phyloP scores from a whole-genome alignment of 192 early-diverging fungal species.

The Dissophora globulifera region DNA sequence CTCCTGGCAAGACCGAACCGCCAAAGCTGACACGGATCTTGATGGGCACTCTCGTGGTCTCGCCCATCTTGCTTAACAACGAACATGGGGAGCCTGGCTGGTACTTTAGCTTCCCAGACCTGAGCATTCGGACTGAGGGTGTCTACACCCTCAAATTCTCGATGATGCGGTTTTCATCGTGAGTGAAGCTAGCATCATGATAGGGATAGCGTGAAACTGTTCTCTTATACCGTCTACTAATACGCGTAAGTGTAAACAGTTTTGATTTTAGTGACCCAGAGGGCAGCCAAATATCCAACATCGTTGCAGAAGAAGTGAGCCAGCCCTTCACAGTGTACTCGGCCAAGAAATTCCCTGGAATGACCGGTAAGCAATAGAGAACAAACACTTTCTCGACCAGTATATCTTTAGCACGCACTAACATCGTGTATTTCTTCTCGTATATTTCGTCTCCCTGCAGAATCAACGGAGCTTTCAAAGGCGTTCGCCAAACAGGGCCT shows the following conservation, averaged over 20 bases:
- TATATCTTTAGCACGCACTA: not conserved
- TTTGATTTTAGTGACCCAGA: conserved; percentile 13
- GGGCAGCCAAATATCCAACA: conserved; percentile 57
- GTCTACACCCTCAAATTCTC: conserved; percentile 75
- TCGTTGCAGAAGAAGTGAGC: conserved; percentile 66
- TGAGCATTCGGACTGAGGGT: conserved; percentile 79
- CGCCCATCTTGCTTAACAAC: conserved; percentile 64
- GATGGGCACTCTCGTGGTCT: conserved; percentile 71
- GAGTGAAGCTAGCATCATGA: too few species aligned
- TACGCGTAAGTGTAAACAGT: not conserved
- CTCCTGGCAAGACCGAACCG: conserved; percentile 33
- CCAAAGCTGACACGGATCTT: conserved; percentile 68
- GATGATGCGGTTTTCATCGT: conserved; percentile 75
- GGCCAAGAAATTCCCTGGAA: conserved; percentile 84
- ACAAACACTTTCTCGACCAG: too few species aligned
- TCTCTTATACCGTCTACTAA: not conserved
- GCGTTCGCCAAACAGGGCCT: conserved; percentile 80
- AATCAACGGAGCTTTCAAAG: conserved; percentile 79
- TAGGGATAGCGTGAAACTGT: not conserved
- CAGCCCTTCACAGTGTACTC: conserved; percentile 83
- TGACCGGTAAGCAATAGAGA: conserved; percentile 69
- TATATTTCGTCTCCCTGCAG: conserved; percentile 26
- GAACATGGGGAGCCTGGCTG: conserved; percentile 69
- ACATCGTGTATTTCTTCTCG: not conserved
- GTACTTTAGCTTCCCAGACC: conserved; percentile 83